Conservation (phyloP, 345 rosid species). For the Conringia planisiliqua region DNA sequence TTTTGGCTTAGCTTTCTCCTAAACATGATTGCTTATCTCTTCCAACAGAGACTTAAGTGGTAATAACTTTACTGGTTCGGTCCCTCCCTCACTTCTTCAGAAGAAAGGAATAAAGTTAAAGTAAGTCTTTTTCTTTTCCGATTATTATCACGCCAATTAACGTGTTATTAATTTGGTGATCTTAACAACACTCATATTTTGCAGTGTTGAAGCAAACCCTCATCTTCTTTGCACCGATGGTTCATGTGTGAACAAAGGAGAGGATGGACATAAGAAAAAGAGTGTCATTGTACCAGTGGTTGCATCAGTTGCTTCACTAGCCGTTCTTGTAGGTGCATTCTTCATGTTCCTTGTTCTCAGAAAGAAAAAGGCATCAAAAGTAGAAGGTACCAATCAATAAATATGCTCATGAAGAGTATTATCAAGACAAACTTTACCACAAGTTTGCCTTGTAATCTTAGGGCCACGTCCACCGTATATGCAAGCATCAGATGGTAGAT, state of each 20-base stretch:
- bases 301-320: constrained; percentile 31
- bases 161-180: background rate
- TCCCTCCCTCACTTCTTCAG: constrained; percentile 38
- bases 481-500: constrained; percentile 14
- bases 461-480: background rate
- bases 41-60: constrained; percentile 39
- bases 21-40: background rate
- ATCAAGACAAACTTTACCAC: background rate
- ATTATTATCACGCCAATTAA: background rate
- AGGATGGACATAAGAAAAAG: constrained; percentile 8
- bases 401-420: background rate
- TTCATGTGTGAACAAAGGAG: constrained; percentile 15
- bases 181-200: background rate
- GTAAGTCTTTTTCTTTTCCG: background rate
- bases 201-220: constrained; percentile 17
- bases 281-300: constrained; percentile 22
- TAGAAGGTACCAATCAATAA: background rate
- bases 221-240: constrained; percentile 10
- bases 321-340: constrained; percentile 19
- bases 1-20: background rate
- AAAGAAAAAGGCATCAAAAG: constrained; percentile 21
- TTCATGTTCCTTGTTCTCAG: constrained; percentile 2
- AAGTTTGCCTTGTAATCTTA: background rate
- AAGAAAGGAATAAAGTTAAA: constrained; percentile 31
- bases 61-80: constrained; percentile 42